Conservation (phyloP, 768 basidiomycete genomes). For the Tephrocybe sp. region DNA sequence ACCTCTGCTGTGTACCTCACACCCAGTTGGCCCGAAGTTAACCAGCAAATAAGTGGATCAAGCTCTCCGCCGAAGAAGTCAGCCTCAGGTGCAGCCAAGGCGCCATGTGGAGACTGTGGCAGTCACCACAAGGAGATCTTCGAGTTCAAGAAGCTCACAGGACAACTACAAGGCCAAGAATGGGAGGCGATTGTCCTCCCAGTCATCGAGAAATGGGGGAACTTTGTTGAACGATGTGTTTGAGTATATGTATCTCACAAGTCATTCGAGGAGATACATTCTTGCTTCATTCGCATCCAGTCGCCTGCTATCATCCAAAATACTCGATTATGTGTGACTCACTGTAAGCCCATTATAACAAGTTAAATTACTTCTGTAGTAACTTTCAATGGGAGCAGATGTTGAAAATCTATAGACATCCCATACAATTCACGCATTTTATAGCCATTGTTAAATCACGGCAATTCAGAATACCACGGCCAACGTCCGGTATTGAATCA, state of each 20-base stretch:
- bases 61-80: constrained; percentile 21
- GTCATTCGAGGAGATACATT: too few relatives aligned
- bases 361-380: too few relatives aligned
- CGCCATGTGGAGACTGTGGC: constrained; percentile 46
- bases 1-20: constrained; percentile 60
- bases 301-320: too few relatives aligned
- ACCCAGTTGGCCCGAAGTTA: constrained; percentile 41
- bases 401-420: too few relatives aligned
- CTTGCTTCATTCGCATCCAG: too few relatives aligned
- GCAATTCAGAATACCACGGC: too few relatives aligned
- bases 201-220: constrained; percentile 78
- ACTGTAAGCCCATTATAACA: too few relatives aligned
- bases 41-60: constrained; percentile 16
- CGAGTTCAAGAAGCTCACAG: constrained; percentile 59
- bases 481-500: too few relatives aligned
- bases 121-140: constrained; percentile 78
- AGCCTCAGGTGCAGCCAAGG: constrained; percentile 16
- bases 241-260: constrained; percentile 8
- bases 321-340: too few relatives aligned
- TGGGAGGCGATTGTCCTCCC: constrained; percentile 76
- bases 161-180: constrained; percentile 61
- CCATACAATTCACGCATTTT: too few relatives aligned
- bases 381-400: too few relatives aligned
- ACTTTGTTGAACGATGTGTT: constrained; percentile 52
- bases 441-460: too few relatives aligned